Evolutionary conservation across 1,139 yeast genomes (phyloP).

Genomic region (Kluyveromyces sp.): DNA sequence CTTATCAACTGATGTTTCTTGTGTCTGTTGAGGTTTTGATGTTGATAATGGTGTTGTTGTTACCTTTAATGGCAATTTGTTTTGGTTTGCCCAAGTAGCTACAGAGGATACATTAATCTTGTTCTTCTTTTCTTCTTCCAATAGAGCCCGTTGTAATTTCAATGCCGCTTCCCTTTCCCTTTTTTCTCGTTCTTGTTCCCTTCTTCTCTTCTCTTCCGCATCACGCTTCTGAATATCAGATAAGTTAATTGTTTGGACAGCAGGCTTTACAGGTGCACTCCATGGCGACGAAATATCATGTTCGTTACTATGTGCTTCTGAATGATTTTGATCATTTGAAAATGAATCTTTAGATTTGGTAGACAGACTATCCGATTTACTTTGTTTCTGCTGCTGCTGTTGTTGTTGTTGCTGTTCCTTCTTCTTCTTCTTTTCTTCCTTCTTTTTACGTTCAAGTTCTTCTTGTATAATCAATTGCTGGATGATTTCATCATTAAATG

Average conservation of each 20-base stretch:
- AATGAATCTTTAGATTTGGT: background rate
- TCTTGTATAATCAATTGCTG: constrained; percentile 4
- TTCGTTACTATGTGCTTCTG: background rate
- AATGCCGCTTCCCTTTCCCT: constrained; percentile 16
- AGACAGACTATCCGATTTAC: background rate
- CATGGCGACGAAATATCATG: background rate
- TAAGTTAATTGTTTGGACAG: constrained; percentile 16
- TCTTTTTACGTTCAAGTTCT: constrained; percentile 13
- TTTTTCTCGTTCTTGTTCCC: constrained; percentile 13
- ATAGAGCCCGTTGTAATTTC: constrained; percentile 18
- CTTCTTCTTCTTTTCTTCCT: constrained; percentile 7
- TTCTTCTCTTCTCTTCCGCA: constrained; percentile 16
- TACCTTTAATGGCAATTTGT: background rate
- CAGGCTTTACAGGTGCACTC: background rate
- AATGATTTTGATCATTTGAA: no score
- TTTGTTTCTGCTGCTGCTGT: background rate
- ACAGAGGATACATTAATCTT: constrained; percentile 15
- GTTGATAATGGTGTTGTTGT: background rate
- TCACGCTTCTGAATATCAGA: constrained; percentile 17
- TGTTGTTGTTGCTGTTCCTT: constrained; percentile 2
- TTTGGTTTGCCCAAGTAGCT: constrained; percentile 26
- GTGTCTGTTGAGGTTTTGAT: constrained; percentile 15
- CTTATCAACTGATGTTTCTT: constrained; percentile 18
- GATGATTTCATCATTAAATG: background rate
- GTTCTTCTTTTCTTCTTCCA: constrained; percentile 18